These are phyloP conservation scores for Centrapalus pauciflorus DNA, from an alignment of 129 eudicot genomes.

Conservation along the genomic window DNA sequence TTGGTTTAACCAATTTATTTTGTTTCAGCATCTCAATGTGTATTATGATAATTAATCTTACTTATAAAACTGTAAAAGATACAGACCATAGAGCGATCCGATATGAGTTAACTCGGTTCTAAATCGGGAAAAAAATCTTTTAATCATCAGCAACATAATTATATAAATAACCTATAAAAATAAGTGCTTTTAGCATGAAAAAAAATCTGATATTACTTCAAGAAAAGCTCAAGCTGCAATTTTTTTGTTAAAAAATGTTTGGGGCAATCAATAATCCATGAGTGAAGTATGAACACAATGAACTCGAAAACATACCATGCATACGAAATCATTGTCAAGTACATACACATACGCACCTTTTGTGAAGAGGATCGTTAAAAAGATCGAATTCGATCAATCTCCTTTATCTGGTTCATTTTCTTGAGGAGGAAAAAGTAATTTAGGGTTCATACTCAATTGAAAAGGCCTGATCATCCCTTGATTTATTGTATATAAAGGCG, in stretches of 20 bases:
- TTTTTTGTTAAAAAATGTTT: background rate
- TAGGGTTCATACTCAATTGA: slow-evolving; percentile 42
- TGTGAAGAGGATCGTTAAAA: background rate
- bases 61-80: too few species aligned
- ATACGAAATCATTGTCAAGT: slow-evolving; percentile 4
- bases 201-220: background rate
- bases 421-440: slow-evolving; percentile 28
- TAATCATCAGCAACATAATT: too few species aligned
- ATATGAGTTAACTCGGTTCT: background rate
- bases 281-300: background rate
- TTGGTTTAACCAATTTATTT: too few species aligned
- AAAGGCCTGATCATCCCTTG: slow-evolving; percentile 47
- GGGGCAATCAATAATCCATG: background rate
- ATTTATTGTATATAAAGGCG: slow-evolving; percentile 31
- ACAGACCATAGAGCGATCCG: too few species aligned
- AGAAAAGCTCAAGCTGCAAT: slow-evolving; percentile 14
- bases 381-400: slow-evolving; percentile 27
- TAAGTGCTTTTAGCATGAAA: background rate
- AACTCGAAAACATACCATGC: slow-evolving; percentile 6
- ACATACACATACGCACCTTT: background rate
- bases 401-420: slow-evolving; percentile 35
- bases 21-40: too few species aligned
- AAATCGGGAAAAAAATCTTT: background rate
- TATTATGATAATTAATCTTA: too few species aligned
- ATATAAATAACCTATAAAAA: background rate